Evolutionary conservation across 306 rosid genomes (phyloP).

Genomic region (Lablab purpureus): DNA sequence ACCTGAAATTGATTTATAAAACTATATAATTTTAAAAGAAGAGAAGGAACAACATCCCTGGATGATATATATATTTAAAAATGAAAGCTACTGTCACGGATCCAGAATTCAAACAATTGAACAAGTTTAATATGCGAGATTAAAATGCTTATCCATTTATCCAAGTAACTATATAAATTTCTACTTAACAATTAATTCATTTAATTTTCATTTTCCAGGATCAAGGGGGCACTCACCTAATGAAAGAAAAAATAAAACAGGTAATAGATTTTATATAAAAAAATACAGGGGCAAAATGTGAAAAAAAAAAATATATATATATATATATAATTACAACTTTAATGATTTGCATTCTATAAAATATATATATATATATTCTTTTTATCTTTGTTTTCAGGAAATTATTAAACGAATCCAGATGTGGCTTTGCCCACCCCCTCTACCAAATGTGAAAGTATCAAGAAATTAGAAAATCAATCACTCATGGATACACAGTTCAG

Average conservation of each 20-base stretch:
- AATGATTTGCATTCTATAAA: no score
- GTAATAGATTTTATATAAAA: not conserved
- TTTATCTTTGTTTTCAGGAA: no score
- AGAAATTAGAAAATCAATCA: no score
- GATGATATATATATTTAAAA: slow-evolving; percentile 3
- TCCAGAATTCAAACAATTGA: slow-evolving; percentile 4
- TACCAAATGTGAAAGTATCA: no score
- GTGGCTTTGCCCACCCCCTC: no score
- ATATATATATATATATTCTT: no score
- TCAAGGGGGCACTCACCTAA: slow-evolving; percentile 94
- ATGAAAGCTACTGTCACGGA: slow-evolving; percentile 9
- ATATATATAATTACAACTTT: not conserved
- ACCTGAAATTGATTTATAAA: slow-evolving; percentile 66
- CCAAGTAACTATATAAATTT: no score
- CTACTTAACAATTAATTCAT: slow-evolving; percentile 12
- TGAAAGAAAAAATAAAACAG: slow-evolving; percentile 20
- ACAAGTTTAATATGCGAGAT: slow-evolving; percentile 24
- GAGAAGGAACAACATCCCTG: not conserved
- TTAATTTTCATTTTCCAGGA: slow-evolving; percentile 59
- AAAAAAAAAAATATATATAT: not conserved
- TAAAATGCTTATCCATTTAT: slow-evolving; percentile 38
- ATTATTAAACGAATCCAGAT: no score
- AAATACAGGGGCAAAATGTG: not conserved
- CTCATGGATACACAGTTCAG: no score
- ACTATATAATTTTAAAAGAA: slow-evolving; percentile 23